A percentile compares a stretch with the other conserved stretches of the same genome.
Evolutionary conservation across 148 eudicot genomes (phyloP).

Genomic region (Cornus kousa): DNA sequence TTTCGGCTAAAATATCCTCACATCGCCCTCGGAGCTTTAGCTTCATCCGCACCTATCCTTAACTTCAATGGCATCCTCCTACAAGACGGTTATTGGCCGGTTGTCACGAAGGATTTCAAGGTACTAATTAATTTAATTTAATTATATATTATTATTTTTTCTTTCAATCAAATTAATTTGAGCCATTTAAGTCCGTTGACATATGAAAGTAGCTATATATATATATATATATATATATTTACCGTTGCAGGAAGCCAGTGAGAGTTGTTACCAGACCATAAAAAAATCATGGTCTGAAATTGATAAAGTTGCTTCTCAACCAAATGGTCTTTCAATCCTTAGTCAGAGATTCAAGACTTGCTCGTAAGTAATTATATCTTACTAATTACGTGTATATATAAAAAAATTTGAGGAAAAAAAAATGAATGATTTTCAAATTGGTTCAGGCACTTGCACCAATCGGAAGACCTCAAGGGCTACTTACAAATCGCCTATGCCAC

Average conservation of each 20-base stretch:
- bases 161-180: too few relatives aligned
- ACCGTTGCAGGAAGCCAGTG: constrained; percentile 29
- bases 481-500: too few relatives aligned
- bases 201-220: not conserved
- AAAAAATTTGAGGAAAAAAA: too few relatives aligned
- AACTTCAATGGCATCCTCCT: constrained; percentile 42
- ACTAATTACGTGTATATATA: too few relatives aligned
- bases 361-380: constrained; percentile 21
- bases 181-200: too few relatives aligned
- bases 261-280: constrained; percentile 19
- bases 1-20: constrained; percentile 59
- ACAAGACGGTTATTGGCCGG: constrained; percentile 28
- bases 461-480: too few relatives aligned
- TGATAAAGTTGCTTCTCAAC: too few relatives aligned
- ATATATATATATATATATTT: not conserved
- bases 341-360: constrained; percentile 34
- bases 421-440: too few relatives aligned
- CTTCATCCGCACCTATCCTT: constrained; percentile 24
- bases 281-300: too few relatives aligned
- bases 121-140: constrained; percentile 1
- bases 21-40: too few relatives aligned
- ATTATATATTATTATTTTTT: not conserved
- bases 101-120: constrained; percentile 16
- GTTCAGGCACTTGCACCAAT: too few relatives aligned
- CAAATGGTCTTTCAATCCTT: too few relatives aligned